Evolutionary conservation across 495 filamentous ascomycete species (phyloP).

Genomic region (Penicillium cinerascens): DNA sequence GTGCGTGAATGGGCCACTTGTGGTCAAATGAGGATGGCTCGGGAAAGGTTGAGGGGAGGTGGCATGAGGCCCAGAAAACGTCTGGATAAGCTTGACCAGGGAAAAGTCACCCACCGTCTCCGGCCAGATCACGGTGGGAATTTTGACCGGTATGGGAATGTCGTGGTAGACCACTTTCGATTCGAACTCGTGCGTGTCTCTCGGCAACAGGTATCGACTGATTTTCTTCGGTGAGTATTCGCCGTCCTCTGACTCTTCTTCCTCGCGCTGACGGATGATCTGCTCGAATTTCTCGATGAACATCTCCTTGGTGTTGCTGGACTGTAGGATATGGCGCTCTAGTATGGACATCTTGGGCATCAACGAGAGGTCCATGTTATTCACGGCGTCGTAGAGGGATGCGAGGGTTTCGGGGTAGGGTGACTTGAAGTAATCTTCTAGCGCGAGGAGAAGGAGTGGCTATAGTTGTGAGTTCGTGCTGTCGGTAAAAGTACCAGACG

Average conservation of each 20-base stretch:
- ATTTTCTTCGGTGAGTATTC: slow-evolving; percentile 47
- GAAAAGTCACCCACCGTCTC: slow-evolving; percentile 98
- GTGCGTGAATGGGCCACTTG: slow-evolving; percentile 67
- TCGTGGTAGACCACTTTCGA: slow-evolving; percentile 91
- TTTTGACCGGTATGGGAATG: slow-evolving; percentile 92
- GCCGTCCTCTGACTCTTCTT: slow-evolving; percentile 40
- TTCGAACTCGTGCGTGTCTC: slow-evolving; percentile 97
- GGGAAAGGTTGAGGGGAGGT: slow-evolving; percentile 82
- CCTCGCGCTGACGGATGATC: slow-evolving; percentile 72
- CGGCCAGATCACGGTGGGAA: slow-evolving; percentile 86
- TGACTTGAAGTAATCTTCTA: slow-evolving; percentile 96
- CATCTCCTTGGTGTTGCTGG: slow-evolving; percentile 89
- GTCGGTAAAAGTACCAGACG: not conserved
- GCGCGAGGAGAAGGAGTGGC: slow-evolving; percentile 88
- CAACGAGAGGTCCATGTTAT: slow-evolving; percentile 91
- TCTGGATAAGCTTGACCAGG: slow-evolving; percentile 93
- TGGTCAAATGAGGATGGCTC: slow-evolving; percentile 89
- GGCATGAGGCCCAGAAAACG: slow-evolving; percentile 76
- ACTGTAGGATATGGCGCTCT: slow-evolving; percentile 81
- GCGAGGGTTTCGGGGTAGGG: slow-evolving; percentile 88
- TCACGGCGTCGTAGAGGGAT: slow-evolving; percentile 85
- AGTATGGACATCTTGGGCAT: slow-evolving; percentile 84
- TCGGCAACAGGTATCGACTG: slow-evolving; percentile 62
- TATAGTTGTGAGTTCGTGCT: slow-evolving; percentile 34
- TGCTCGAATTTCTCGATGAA: slow-evolving; percentile 97